Percentiles rank a stretch among this genome's conserved stretches.
Conservation (phyloP, 2,329 filamentous ascomycete genomes). For the Malbranchea zuffiana region DNA sequence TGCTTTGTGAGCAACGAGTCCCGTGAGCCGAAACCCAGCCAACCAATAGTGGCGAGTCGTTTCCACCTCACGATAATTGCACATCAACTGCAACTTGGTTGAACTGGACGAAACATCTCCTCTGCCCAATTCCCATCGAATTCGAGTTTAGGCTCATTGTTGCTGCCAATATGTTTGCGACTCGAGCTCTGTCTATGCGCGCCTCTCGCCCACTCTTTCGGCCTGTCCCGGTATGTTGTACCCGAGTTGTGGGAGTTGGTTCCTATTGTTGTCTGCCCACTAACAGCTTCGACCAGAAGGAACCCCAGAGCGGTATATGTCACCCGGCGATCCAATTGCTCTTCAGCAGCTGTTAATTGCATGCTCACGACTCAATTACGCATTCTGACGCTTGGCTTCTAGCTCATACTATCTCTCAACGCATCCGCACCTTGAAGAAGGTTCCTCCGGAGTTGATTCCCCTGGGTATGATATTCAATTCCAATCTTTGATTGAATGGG, state of each 20-base stretch:
- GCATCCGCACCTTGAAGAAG: constrained; percentile 76
- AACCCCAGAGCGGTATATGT: constrained; percentile 9
- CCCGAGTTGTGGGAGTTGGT: not conserved
- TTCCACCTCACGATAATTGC: constrained; percentile 11
- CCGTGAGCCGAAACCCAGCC: constrained; percentile 14
- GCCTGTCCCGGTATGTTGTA: constrained; percentile 7
- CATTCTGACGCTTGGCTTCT: constrained; percentile 11
- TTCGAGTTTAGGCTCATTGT: no score
- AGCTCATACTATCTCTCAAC: constrained; percentile 97
- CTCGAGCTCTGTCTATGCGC: constrained; percentile 8
- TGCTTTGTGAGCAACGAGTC: constrained; percentile 11
- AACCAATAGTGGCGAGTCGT: constrained; percentile 9
- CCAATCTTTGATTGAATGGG: not conserved
- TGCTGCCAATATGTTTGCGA: constrained; percentile 6
- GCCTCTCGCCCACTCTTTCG: constrained; percentile 7
- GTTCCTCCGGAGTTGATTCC: constrained; percentile 91
- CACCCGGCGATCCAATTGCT: not conserved
- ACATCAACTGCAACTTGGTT: constrained; percentile 4
- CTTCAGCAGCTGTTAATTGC: not conserved
- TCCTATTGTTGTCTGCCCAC: not conserved
- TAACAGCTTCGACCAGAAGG: constrained; percentile 9
- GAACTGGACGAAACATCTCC: not conserved
- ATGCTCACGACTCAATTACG: not conserved
- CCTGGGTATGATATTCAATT: constrained; percentile 56
- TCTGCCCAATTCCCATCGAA: constrained; percentile 1